Evolutionary conservation across 495 filamentous ascomycete species (phyloP), one percentile per base, ranked within the genome.

Genomic region (Aspergillus diversus): DNA sequence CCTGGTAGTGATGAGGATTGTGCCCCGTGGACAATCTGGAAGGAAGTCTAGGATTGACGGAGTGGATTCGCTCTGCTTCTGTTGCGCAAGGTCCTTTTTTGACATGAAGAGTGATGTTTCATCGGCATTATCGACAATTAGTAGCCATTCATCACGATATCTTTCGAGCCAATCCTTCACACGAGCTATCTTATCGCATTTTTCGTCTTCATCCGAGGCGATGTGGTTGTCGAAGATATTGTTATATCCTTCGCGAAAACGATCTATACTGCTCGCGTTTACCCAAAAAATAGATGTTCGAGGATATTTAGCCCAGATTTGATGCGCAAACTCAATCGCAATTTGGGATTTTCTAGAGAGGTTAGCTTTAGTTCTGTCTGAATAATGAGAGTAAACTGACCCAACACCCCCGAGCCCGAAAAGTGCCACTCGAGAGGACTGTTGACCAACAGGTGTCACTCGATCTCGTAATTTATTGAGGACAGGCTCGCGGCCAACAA

Each of bases 101-200:
- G 57, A 52, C 8, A 42, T 32, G 43, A 65, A 65, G 13, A 78
- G 33, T 31, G 76, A 69, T 7, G 66, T 56, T 64, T 84, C 77
- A 65, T 86, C 81, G 8, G 79, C 81, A 59, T 83, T 84, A 64
- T 86, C 82, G 32, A 86, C 70, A n/a, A 84, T 68, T 59, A 85
- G 60, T 27, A 83, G 53, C 83, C 82, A 87, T 6, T 56, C 59
- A 16, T 75, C 74, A 46, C 67, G 70, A 0, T 73, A 54, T 33
- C 56, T 50, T 50, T 71, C 63, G 11, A 65, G 58, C 63, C 63
- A 65, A 12, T 61, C 33, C 55, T 47, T 65, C 46, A 65, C 52
- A 7, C 52, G 27, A 2, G 16, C 6, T 33, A 60, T 13, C 16
- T 65, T 65, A 31, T 61, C 57, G 32, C 33, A 48, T 34, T 50